Percentiles rank a stretch among this genome's conserved stretches.
Evolutionary conservation across 352 stramenopile genomes (phyloP).

Genomic region (Globisporangium echinulatum): DNA sequence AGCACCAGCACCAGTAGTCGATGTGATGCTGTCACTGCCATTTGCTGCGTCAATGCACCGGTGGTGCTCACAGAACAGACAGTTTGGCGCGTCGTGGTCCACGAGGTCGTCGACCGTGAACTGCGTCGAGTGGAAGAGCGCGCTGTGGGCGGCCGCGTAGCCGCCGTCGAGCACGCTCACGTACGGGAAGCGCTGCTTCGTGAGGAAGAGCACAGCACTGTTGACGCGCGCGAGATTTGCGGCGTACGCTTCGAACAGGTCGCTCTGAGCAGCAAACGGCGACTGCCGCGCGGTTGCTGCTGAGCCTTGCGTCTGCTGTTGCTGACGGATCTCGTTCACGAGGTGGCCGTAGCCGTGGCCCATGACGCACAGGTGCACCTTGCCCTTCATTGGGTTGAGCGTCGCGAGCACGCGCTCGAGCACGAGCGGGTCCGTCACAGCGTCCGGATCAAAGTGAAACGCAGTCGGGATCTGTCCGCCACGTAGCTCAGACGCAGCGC

Average conservation of each 20-base stretch:
- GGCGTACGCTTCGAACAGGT: constrained; percentile 59
- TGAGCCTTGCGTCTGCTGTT: constrained; percentile 6
- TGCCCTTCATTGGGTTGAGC: constrained; percentile 51
- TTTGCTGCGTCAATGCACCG: constrained; percentile 14
- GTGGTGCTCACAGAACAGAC: constrained; percentile 56
- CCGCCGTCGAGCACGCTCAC: constrained; percentile 73
- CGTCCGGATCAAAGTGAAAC: constrained; percentile 70
- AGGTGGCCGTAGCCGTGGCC: constrained; percentile 69
- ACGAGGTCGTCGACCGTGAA: constrained; percentile 64
- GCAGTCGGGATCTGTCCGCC: constrained; percentile 65
- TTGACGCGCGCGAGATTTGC: constrained; percentile 65
- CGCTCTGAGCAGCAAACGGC: constrained; percentile 44
- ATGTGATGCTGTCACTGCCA: neutral
- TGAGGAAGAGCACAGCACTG: constrained; percentile 60
- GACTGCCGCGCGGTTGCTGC: constrained; percentile 18
- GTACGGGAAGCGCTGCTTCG: constrained; percentile 63
- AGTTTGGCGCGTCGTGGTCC: constrained; percentile 63
- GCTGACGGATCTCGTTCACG: constrained; percentile 44
- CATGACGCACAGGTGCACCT: constrained; percentile 76
- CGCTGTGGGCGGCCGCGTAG: constrained; percentile 50
- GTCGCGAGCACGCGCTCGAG: constrained; percentile 66
- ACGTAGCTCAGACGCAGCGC: constrained; percentile 28
- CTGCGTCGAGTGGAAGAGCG: constrained; percentile 40
- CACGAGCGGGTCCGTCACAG: constrained; percentile 37
- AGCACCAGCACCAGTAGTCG: neutral